Evolutionary conservation across 164 flowering plant genomes (phyloP).

Genomic region (Taxillus chinensis): DNA sequence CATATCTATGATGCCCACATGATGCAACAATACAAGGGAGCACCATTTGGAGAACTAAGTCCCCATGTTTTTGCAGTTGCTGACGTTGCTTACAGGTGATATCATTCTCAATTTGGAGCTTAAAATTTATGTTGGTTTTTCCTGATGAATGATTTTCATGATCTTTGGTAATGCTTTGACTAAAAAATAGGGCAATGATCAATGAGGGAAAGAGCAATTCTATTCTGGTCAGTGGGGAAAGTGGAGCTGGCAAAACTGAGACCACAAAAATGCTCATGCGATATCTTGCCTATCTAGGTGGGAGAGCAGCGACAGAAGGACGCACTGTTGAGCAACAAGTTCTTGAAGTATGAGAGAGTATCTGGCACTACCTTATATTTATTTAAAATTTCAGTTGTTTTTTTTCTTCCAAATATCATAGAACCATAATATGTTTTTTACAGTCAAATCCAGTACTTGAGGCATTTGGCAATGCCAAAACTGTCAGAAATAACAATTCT

Average conservation of each 20-base stretch:
- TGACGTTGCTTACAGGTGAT: constrained; percentile 47
- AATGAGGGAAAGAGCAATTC: constrained; percentile 60
- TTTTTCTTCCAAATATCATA: neutral
- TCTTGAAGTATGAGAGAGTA: constrained; percentile 39
- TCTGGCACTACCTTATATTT: neutral
- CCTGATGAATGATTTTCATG: neutral
- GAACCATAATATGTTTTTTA: constrained; percentile 5
- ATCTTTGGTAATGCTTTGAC: constrained; percentile 1
- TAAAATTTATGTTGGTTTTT: neutral
- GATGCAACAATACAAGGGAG: constrained; percentile 60
- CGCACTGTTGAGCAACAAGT: constrained; percentile 69
- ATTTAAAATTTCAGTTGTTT: neutral
- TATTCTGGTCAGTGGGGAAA: constrained; percentile 60
- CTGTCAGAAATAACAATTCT: constrained; percentile 63
- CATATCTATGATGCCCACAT: constrained; percentile 40
- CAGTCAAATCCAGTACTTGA: constrained; percentile 76
- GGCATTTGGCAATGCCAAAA: constrained; percentile 68
- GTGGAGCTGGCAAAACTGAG: constrained; percentile 71
- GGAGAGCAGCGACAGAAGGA: constrained; percentile 51
- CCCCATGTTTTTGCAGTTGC: constrained; percentile 60
- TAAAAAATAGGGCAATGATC: constrained; percentile 43
- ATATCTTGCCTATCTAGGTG: constrained; percentile 57
- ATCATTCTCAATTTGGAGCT: neutral
- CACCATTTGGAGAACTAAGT: constrained; percentile 49
- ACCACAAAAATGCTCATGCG: constrained; percentile 64